These are phyloP conservation scores for Striga hermonthica DNA, from an alignment of 305 asterid species.

Conservation along the genomic window DNA sequence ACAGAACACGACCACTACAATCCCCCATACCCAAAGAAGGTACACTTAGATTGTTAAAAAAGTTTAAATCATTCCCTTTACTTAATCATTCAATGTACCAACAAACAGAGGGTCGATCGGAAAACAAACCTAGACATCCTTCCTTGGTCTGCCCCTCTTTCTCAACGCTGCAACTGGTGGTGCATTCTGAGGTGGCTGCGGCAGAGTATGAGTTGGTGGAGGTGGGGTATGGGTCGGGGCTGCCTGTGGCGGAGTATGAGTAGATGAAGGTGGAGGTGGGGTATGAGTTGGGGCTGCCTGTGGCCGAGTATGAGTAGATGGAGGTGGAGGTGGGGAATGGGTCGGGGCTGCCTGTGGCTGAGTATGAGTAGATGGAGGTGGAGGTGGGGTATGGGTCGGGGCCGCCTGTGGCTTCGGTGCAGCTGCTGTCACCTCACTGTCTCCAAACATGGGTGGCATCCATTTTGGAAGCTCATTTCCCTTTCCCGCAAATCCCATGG, in stretches of 20 bases:
- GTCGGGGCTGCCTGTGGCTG: no score
- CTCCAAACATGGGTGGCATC: conserved; percentile 70
- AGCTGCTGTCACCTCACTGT: conserved; percentile 17
- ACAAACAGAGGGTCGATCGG: background rate
- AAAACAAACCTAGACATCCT: conserved; percentile 31
- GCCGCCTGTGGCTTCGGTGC: background rate
- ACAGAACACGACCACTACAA: no score
- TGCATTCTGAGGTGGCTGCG: conserved; percentile 3
- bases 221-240: no score
- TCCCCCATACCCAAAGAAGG: no score
- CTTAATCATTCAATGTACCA: background rate
- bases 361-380: background rate
- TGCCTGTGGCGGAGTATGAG: background rate
- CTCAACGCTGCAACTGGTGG: conserved; percentile 23
- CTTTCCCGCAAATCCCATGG: conserved; percentile 66
- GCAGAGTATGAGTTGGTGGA: background rate
- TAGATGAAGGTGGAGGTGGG: background rate
- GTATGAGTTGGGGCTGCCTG: conserved; percentile 4
- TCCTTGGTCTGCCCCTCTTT: conserved; percentile 54
- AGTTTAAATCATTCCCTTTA: no score
- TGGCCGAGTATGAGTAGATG: background rate
- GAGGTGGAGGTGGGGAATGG: no score
- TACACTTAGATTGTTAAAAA: no score
- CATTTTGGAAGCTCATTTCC: conserved; percentile 54
- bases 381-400: background rate